Evolutionary conservation across 257 asterid genomes (phyloP).

Genomic region (Scutellaria baicalensis): DNA sequence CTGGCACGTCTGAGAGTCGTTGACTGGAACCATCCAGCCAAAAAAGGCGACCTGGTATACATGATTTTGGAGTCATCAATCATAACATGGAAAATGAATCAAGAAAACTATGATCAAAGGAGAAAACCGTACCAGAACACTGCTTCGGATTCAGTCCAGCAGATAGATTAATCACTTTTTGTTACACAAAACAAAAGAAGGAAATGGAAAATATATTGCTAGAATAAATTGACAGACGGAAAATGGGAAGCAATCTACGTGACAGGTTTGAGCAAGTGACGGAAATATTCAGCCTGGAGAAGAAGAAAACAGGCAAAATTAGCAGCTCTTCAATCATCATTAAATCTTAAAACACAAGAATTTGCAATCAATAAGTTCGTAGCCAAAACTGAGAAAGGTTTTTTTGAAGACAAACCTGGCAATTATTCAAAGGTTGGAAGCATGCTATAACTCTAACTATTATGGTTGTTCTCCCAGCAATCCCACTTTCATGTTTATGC

Average conservation of each 20-base stretch:
- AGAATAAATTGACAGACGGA: slow-evolving; percentile 33
- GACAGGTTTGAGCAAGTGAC: slow-evolving; percentile 87
- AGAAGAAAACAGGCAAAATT: slow-evolving; percentile 4
- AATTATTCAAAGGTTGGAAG: slow-evolving; percentile 70
- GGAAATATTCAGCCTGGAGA: slow-evolving; percentile 85
- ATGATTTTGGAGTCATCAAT: background rate
- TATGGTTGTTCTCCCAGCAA: slow-evolving; percentile 71
- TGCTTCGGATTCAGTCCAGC: slow-evolving; percentile 26
- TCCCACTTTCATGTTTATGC: slow-evolving; percentile 73
- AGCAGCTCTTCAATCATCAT: slow-evolving; percentile 6
- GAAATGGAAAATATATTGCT: slow-evolving; percentile 24
- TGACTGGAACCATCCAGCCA: slow-evolving; percentile 51
- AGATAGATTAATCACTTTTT: slow-evolving; percentile 16
- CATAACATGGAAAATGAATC: slow-evolving; percentile 6
- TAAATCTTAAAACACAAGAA: background rate
- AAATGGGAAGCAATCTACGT: slow-evolving; percentile 51
- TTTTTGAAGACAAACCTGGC: slow-evolving; percentile 58
- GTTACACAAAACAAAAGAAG: slow-evolving; percentile 28
- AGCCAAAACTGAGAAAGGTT: background rate
- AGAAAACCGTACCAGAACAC: slow-evolving; percentile 37
- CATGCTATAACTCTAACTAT: slow-evolving; percentile 81
- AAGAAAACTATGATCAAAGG: slow-evolving; percentile 16
- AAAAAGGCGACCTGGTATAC: slow-evolving; percentile 36
- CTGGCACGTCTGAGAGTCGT: slow-evolving; percentile 35
- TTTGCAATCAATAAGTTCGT: background rate